Conservation (phyloP, 371 early-diverging fungal genomes). For the Chytridium lagenaria region DNA sequence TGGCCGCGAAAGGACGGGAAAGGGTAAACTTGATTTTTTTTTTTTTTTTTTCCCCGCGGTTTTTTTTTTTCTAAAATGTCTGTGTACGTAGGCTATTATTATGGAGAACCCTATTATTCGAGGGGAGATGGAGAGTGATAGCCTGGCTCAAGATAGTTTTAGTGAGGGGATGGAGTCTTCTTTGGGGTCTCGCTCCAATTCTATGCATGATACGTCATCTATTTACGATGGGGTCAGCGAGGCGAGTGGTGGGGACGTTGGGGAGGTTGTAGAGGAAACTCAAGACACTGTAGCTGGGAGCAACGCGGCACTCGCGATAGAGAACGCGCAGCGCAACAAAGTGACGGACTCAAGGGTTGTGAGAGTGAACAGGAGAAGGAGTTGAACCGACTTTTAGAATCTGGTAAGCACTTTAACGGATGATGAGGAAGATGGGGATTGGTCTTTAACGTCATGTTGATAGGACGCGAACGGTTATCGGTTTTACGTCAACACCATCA, state of each 20-base stretch:
- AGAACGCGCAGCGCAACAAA: too few relatives aligned
- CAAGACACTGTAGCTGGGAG: not conserved
- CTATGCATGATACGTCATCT: too few relatives aligned
- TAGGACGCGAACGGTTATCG: conserved; percentile 21
- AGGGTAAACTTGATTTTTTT: not conserved
- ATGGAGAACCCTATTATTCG: too few relatives aligned
- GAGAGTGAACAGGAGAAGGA: conserved; percentile 19
- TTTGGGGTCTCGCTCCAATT: too few relatives aligned
- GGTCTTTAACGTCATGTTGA: not conserved
- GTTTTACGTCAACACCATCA: conserved; percentile 20
- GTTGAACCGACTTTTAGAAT: conserved; percentile 3
- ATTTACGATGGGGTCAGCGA: too few relatives aligned
- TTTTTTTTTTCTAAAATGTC: too few relatives aligned
- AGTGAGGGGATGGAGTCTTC: too few relatives aligned
- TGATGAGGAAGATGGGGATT: too few relatives aligned
- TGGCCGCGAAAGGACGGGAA: not conserved
- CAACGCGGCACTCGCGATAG: too few relatives aligned
- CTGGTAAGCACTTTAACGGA: conserved; percentile 9
- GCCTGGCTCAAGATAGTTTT: too few relatives aligned
- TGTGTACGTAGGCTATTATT: too few relatives aligned
- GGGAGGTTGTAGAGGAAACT: not conserved
- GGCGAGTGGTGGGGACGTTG: not conserved
- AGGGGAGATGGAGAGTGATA: too few relatives aligned
- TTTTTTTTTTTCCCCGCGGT: not conserved
- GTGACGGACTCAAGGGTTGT: not conserved